Percentiles rank a stretch among this genome's conserved stretches.
These are phyloP conservation scores for Reutealis trisperma DNA, from an alignment of 345 rosid genomes.

Conservation along the genomic window DNA sequence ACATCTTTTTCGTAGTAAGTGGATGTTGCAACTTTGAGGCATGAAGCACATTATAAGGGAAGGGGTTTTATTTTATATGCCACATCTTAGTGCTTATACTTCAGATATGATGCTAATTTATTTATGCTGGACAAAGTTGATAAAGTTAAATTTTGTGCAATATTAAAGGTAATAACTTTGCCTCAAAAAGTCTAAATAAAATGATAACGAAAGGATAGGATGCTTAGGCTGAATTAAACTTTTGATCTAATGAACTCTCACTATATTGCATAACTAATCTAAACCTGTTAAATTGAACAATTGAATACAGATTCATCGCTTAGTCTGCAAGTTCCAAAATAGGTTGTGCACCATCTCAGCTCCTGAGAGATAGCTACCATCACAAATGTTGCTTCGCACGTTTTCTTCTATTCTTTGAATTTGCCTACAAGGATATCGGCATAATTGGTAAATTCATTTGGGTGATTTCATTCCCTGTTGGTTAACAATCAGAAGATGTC, in stretches of 20 bases:
- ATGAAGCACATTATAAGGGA: not conserved
- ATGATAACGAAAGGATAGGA: not conserved
- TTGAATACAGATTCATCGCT: not conserved
- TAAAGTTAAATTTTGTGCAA: not conserved
- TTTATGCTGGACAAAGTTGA: not conserved
- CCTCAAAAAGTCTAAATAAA: not conserved
- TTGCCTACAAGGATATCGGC: too few species aligned
- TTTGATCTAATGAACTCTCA: not conserved
- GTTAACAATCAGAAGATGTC: too few species aligned
- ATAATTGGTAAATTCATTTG: too few species aligned
- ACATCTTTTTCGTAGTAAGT: constrained; percentile 96
- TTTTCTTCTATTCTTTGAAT: not conserved
- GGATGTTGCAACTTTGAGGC: not conserved
- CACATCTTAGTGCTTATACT: not conserved
- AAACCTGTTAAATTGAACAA: not conserved
- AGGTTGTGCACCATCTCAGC: not conserved
- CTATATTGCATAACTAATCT: not conserved
- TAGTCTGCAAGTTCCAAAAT: not conserved
- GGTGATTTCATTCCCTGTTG: too few species aligned
- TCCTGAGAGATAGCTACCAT: not conserved
- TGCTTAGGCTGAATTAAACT: not conserved
- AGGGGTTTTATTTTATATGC: not conserved
- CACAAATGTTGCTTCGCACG: not conserved
- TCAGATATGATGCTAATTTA: not conserved
- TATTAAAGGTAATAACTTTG: not conserved